Conservation (phyloP, 306 rosid species). For the Sicyos baderoa region DNA sequence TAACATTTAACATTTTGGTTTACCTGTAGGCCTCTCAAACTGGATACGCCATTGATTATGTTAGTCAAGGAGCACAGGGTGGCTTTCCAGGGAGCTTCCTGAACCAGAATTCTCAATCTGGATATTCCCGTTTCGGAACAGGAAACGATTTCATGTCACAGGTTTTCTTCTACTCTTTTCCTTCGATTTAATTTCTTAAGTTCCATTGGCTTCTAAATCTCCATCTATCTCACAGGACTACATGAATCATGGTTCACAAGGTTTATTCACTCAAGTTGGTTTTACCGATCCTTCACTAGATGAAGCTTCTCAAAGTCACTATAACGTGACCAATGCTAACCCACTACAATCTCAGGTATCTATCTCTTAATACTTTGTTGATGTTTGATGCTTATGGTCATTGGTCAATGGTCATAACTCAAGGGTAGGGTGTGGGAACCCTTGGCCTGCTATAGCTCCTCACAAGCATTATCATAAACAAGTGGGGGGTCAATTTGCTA, state of each 20-base stretch:
- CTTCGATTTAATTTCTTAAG: slow-evolving; percentile 3
- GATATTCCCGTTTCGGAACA: slow-evolving; percentile 84
- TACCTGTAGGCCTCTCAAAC: slow-evolving; percentile 76
- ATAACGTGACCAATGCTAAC: slow-evolving; percentile 62
- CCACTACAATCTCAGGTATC: slow-evolving; percentile 94
- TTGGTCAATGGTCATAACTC: no score
- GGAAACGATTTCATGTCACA: slow-evolving; percentile 99
- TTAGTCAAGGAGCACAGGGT: slow-evolving; percentile 87
- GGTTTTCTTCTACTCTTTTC: slow-evolving; percentile 33
- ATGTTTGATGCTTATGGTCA: neutral
- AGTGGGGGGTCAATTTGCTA: neutral
- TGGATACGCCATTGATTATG: slow-evolving; percentile 89
- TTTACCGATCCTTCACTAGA: slow-evolving; percentile 86
- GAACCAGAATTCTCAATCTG: slow-evolving; percentile 94
- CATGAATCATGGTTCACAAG: slow-evolving; percentile 89
- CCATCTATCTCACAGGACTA: slow-evolving; percentile 54
- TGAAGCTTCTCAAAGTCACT: slow-evolving; percentile 77
- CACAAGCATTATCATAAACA: neutral
- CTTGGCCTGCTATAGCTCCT: neutral
- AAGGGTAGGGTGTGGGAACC: neutral
- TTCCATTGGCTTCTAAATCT: neutral
- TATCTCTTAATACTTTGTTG: slow-evolving; percentile 22
- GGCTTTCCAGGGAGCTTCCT: slow-evolving; percentile 86
- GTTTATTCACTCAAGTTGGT: slow-evolving; percentile 87
- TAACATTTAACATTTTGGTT: neutral